These are phyloP conservation scores for Globisporangium alternatum DNA, from an alignment of 352 stramenopile genomes.

Conservation along the genomic window DNA sequence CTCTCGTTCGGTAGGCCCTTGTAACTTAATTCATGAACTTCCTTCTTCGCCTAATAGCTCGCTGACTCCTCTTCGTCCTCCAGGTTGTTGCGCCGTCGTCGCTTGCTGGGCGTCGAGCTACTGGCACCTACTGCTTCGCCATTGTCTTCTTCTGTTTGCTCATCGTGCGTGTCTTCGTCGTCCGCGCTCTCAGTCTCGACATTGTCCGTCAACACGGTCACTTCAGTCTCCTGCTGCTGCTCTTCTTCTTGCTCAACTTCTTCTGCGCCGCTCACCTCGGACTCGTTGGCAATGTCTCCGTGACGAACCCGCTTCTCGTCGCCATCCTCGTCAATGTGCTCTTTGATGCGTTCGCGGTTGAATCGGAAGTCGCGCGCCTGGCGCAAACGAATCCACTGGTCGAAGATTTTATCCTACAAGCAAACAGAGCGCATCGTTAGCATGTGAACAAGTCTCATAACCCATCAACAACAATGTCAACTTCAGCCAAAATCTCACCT, in stretches of 20 bases:
- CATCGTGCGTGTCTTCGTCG: conserved; percentile 14
- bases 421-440: not conserved
- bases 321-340: conserved; percentile 21
- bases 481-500: conserved; percentile 20
- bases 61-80: conserved; percentile 9
- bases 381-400: conserved; percentile 44
- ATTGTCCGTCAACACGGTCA: conserved; percentile 7
- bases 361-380: conserved; percentile 54
- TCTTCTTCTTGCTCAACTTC: conserved; percentile 14
- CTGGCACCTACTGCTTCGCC: not conserved
- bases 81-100: conserved; percentile 1
- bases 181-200: conserved; percentile 18
- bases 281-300: conserved; percentile 12
- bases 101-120: conserved; percentile 4
- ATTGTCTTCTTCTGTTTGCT: conserved; percentile 7
- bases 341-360: conserved; percentile 35
- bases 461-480: not conserved
- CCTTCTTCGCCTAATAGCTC: not conserved
- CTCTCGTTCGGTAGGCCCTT: not conserved
- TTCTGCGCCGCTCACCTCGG: conserved; percentile 13
- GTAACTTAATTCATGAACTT: conserved; percentile 7
- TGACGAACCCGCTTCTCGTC: conserved; percentile 17
- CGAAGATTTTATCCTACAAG: conserved; percentile 40
- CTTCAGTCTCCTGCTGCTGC: conserved; percentile 13
- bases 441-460: not conserved